These are phyloP conservation scores for Ephemerocybe angulata DNA, from an alignment of 768 basidiomycete genomes.

Conservation along the genomic window DNA sequence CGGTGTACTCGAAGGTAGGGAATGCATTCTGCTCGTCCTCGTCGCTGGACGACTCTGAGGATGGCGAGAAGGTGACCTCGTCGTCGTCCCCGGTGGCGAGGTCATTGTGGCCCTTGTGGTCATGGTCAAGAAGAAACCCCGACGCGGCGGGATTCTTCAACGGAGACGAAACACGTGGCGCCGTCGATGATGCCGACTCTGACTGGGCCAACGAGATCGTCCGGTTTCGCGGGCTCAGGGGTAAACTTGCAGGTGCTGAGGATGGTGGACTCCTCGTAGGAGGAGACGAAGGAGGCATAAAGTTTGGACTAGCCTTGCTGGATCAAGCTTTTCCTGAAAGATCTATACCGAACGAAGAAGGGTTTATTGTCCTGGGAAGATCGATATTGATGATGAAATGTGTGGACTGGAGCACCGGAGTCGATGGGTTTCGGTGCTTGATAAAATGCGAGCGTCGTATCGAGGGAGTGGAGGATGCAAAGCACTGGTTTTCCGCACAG, in stretches of 20 bases:
- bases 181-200: neutral
- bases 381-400: neutral
- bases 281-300: too few species aligned
- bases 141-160: too few species aligned
- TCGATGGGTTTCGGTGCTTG: too few species aligned
- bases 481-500: too few species aligned
- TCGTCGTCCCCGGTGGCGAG: neutral
- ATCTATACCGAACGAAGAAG: too few species aligned
- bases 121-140: too few species aligned
- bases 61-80: neutral
- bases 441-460: too few species aligned
- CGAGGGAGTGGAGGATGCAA: too few species aligned
- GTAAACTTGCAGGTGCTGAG: neutral
- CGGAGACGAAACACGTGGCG: slow-evolving; percentile 4
- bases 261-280: too few species aligned
- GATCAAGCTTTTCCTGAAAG: too few species aligned
- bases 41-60: slow-evolving; percentile 1
- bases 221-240: neutral
- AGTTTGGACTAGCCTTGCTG: too few species aligned
- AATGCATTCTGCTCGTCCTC: neutral
- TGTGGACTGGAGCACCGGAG: too few species aligned
- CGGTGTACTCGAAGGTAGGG: neutral
- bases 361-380: slow-evolving; percentile 1
- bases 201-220: neutral
- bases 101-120: neutral